Conservation (phyloP, 2,329 filamentous ascomycete genomes). For the Clonostachys rhizophaga region DNA sequence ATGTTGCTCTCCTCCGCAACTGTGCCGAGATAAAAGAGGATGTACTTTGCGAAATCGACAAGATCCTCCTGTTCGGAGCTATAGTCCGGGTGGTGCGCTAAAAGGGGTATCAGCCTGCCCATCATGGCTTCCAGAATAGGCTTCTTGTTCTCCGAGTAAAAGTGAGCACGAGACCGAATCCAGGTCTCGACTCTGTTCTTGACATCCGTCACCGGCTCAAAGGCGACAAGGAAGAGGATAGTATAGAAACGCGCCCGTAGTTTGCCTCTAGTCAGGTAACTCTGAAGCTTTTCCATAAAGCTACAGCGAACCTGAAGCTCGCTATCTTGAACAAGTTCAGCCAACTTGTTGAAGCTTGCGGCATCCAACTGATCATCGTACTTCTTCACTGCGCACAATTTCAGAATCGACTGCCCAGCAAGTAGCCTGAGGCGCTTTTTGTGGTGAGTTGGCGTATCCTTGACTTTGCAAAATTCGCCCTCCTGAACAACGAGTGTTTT, state of each 20-base stretch:
- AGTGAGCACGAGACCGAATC: conserved; percentile 75
- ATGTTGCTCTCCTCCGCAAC: conserved; percentile 85
- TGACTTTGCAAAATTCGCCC: conserved; percentile 74
- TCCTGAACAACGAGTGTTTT: conserved; percentile 69
- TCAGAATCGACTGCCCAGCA: conserved; percentile 76
- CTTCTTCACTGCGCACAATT: conserved; percentile 72
- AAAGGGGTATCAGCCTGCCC: conserved; percentile 75
- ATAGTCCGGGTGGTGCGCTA: conserved; percentile 94
- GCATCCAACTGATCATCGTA: conserved; percentile 74
- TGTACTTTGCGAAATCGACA: conserved; percentile 79
- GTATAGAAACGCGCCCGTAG: conserved; percentile 79
- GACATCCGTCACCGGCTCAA: conserved; percentile 74
- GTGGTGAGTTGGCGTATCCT: conserved; percentile 73
- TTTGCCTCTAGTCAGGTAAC: conserved; percentile 73
- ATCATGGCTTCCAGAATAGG: conserved; percentile 76
- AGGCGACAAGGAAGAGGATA: conserved; percentile 84
- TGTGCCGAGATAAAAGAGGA: conserved; percentile 81
- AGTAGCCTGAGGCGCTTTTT: conserved; percentile 75
- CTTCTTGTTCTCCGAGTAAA: conserved; percentile 53
- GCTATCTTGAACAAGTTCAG: conserved; percentile 75
- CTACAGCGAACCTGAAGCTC: conserved; percentile 68
- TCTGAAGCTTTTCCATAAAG: conserved; percentile 84
- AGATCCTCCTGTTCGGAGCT: conserved; percentile 61
- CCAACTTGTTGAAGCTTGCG: conserved; percentile 74
- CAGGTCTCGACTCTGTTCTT: conserved; percentile 78